Evolutionary conservation across 192 early-diverging fungal species (phyloP), one percentile per base, ranked within the genome.

Genomic region (Entomortierella parvispora): DNA sequence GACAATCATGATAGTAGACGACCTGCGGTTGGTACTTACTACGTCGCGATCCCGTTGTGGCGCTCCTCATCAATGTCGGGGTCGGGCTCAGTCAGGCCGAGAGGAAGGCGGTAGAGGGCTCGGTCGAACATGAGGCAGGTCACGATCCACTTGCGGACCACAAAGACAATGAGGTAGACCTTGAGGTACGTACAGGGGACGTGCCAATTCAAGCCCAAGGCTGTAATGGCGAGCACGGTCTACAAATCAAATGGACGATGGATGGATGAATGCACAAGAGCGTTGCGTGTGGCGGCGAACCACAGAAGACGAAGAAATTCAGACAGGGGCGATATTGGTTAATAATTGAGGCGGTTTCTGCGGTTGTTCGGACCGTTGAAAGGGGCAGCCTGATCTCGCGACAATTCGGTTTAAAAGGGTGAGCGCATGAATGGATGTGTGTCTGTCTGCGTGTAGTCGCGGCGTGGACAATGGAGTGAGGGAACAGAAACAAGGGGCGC

Each of bases 31-130:
- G n/a, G n/a, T n/a, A 76, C 72, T 20, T 62, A 76, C 72, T 76
- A 76, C 10, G 68, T 76, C 22, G 72, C 72, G 11, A 76, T 29
- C 4, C 65, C 59, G 20, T 76, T 76, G 31, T 76, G 59, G 20
- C 72, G 72, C 22, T 76, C 72, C 2, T 76, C 72, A 28, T 76
- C 72, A 67, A 76, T 76, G 23, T 76, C 72, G 12, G 72, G 58
- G 55, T 76, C 72, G 5, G 58, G 64, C 31, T 76, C 59, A 0
- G 42, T 47, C 12, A 76, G 53, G 8, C 51, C 34, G 2, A 68
- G 34, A 15, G 72, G 72, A 43, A 76, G 47, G 2, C 72, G 72
- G 44, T 76, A 76, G 3, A 76, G 47, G 22, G 72, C 64, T 2
- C 72, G 64, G 23, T 76, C 72, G 4, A 57, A 55, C 64, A 76